Base-by-base conservation (phyloP, 2,329 filamentous ascomycete genomes). In the Teratosphaeria epicoccoides region DNA sequence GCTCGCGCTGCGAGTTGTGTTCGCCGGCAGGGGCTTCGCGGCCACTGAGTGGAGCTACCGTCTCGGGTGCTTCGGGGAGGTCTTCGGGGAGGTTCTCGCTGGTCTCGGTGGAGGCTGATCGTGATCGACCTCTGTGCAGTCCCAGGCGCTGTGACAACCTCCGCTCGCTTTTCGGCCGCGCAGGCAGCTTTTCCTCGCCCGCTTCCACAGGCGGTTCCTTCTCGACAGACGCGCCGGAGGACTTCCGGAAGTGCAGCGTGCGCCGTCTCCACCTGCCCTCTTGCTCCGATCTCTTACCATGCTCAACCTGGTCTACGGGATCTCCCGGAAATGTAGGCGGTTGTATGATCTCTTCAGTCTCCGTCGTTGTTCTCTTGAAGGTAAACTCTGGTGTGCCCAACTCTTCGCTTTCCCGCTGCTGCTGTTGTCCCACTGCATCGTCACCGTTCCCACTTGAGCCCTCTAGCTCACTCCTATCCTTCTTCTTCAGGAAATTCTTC, bases 281-380 rank as follows among this genome's bases (percentile, higher is more conserved):
- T 43, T 67, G 26, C 22, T 55, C 54, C 28, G 59, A 53, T 37
- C 52, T 59, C 46, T 56, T 57, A 17, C 52, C 55, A 43, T 53
- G 49, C 14, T 47, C 45, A 9, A 48, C 37, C 11, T 50, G 28
- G 25, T 45, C 28, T 22, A 47, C 24, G 9, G 60, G 52, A 49
- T 76, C 75, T 52, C 73, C 74, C 12, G 71, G 70, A 59, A 76
- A 76, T 49, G 67, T 66, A 6, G 88, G 85, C 10, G 87, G 86
- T 51, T 81, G 75, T 66, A 95, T 87, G 58, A 85, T 73, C 68
- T 96, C 88, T 66, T 89, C 80, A 1, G 84, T 82, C 58, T 82
- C 72, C 1, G 90, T 95, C 65, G 95, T 91, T 58, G 87, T 85
- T 55, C 89, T 84, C 63, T 93, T 78, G 71, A 96, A 88, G 57